These are phyloP conservation scores for Lepidium aucheri DNA, from an alignment of 345 rosid species.

Conservation along the genomic window DNA sequence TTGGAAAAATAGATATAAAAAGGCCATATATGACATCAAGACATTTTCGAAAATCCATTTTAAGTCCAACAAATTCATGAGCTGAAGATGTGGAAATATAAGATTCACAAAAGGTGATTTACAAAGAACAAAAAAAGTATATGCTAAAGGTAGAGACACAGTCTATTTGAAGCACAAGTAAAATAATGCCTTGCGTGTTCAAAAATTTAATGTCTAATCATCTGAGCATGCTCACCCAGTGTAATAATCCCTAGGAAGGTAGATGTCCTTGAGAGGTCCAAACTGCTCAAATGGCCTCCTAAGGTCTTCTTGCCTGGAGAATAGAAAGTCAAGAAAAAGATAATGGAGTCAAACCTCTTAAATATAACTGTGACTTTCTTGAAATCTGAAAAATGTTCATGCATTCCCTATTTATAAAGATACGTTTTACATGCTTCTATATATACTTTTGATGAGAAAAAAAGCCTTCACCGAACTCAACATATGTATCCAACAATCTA, in stretches of 20 bases:
- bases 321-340: background rate
- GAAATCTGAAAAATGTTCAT: background rate
- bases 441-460: background rate
- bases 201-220: background rate
- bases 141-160: background rate
- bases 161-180: background rate
- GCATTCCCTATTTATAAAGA: background rate
- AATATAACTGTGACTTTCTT: background rate
- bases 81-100: background rate
- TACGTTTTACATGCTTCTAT: background rate
- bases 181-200: background rate
- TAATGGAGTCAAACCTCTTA: background rate
- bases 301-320: conserved; percentile 73
- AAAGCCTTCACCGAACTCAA: background rate
- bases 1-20: background rate
- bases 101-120: background rate
- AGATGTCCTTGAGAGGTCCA: conserved; percentile 83
- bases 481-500: background rate
- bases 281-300: conserved; percentile 78
- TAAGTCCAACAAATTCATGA: background rate
- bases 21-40: background rate
- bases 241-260: conserved; percentile 85
- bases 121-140: background rate
- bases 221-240: conserved; percentile 56
- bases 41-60: background rate